Percentiles rank a stretch among this genome's conserved stretches.
Evolutionary conservation across 148 eudicot genomes (phyloP).

Genomic region (Rhododendron vialii): DNA sequence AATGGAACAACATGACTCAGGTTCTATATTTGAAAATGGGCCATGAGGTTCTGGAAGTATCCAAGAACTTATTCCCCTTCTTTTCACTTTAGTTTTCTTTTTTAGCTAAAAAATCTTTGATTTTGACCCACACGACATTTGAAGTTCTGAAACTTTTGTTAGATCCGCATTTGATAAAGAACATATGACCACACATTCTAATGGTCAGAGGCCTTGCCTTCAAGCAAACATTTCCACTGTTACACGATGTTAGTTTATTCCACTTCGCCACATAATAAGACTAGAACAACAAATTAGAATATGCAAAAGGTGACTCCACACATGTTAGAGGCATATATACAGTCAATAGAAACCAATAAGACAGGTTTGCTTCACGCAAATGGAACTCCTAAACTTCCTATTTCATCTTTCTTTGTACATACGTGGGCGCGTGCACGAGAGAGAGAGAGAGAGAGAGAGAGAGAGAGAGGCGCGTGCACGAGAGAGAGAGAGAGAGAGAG

Average conservation of each 20-base stretch:
- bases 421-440: no score
- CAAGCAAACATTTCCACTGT: neutral
- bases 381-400: neutral
- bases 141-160: neutral
- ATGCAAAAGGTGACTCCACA: neutral
- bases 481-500: neutral
- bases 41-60: neutral
- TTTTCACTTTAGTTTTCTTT: neutral
- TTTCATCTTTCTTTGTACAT: neutral
- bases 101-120: neutral
- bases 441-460: neutral
- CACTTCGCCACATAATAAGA: neutral
- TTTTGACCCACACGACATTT: neutral
- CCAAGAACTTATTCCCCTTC: neutral
- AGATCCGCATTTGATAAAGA: neutral
- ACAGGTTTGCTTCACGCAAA: neutral
- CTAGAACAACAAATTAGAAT: no score
- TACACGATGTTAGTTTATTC: neutral
- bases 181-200: neutral
- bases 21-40: conserved; percentile 9
- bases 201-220: neutral
- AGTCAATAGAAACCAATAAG: neutral
- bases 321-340: neutral
- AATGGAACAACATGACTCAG: neutral
- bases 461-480: no score